These are phyloP conservation scores for Yamadazyma dendronema DNA, from an alignment of 1,139 yeast species.

Conservation along the genomic window DNA sequence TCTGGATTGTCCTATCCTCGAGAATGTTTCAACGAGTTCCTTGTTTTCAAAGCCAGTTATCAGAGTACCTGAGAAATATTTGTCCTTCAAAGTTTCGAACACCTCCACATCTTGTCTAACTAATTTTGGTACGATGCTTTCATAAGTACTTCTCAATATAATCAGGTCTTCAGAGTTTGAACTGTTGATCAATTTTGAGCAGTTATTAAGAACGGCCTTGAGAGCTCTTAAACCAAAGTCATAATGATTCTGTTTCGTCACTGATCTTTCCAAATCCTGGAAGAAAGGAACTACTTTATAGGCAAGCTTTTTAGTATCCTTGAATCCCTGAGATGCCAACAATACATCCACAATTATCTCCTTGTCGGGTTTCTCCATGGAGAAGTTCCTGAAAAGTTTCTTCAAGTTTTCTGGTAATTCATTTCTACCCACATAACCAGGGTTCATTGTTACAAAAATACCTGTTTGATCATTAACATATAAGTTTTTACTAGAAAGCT, in stretches of 20 bases:
- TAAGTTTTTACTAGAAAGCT: conserved; percentile 47
- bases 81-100: conserved; percentile 30
- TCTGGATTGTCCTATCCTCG: conserved; percentile 10
- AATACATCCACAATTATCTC: conserved; percentile 69
- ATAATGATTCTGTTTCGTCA: conserved; percentile 68
- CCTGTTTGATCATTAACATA: conserved; percentile 58
- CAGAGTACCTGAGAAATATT: conserved; percentile 23
- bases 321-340: conserved; percentile 71
- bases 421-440: conserved; percentile 82
- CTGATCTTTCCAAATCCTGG: conserved; percentile 28
- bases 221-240: conserved; percentile 88
- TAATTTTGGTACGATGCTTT: conserved; percentile 66
- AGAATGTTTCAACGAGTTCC: conserved; percentile 15
- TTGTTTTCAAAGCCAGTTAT: conserved; percentile 14
- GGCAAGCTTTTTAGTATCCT: conserved; percentile 47
- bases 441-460: conserved; percentile 88
- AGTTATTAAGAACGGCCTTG: conserved; percentile 63
- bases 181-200: conserved; percentile 30
- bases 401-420: conserved; percentile 84
- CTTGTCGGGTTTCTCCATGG: conserved; percentile 74
- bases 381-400: conserved; percentile 71
- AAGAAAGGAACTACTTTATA: conserved; percentile 57
- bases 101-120: conserved; percentile 47
- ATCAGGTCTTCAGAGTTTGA: conserved; percentile 33
- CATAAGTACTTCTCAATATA: conserved; percentile 53